These are phyloP conservation scores for Pyronema omphalodes DNA, from an alignment of 495 filamentous ascomycete species.

Conservation along the genomic window DNA sequence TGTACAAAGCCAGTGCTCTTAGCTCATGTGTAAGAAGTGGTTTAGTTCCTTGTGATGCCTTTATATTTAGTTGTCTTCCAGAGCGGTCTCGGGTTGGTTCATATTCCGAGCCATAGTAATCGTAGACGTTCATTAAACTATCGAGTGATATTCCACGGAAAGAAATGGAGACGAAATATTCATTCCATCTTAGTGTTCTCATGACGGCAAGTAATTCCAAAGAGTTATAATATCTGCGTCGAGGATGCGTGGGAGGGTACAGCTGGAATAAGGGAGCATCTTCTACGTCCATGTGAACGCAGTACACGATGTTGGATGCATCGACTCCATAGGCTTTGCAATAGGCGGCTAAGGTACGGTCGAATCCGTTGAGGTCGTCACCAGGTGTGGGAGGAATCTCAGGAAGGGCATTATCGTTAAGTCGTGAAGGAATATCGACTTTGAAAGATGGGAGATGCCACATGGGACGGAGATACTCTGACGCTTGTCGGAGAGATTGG, in stretches of 20 bases:
- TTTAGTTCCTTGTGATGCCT: conserved; percentile 31
- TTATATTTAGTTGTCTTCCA: conserved; percentile 37
- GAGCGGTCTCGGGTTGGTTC: conserved; percentile 40
- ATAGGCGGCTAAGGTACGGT: conserved; percentile 71
- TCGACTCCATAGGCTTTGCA: conserved; percentile 39
- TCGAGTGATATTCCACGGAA: conserved; percentile 62
- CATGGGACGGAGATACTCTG: conserved; percentile 62
- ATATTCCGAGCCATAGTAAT: conserved; percentile 43
- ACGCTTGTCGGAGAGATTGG: conserved; percentile 48
- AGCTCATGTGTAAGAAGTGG: conserved; percentile 54
- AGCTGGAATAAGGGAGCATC: conserved; percentile 71
- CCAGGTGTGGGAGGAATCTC: conserved; percentile 32
- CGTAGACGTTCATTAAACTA: conserved; percentile 40
- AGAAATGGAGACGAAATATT: conserved; percentile 70
- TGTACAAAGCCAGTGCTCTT: conserved; percentile 50
- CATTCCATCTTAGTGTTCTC: conserved; percentile 78
- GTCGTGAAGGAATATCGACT: conserved; percentile 28
- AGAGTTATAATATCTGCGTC: conserved; percentile 41
- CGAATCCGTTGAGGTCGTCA: conserved; percentile 64
- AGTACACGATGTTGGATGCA: conserved; percentile 56
- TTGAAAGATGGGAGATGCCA: conserved; percentile 58
- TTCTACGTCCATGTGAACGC: conserved; percentile 54
- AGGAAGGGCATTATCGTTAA: conserved; percentile 20
- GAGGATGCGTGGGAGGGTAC: conserved; percentile 42
- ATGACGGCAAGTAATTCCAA: conserved; percentile 71